Evolutionary conservation across 1,284 basidiomycete genomes (phyloP).

Genomic region (Malassezia vespertilionis): DNA sequence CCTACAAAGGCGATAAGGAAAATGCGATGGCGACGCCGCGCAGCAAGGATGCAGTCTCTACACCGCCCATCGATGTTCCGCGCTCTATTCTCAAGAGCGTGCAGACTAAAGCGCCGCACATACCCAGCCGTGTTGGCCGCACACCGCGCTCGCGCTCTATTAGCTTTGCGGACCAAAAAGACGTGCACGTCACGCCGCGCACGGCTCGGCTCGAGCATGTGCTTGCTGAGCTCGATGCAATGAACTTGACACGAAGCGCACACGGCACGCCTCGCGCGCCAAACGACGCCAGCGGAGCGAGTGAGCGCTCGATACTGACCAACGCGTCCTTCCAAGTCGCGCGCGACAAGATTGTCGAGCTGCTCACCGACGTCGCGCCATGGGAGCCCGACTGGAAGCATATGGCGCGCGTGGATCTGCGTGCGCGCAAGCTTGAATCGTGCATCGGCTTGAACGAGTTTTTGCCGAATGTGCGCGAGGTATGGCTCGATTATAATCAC

Average conservation of each 20-base stretch:
- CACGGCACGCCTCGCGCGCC: not conserved
- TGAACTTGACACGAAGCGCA: constrained; percentile 8
- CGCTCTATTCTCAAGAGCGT: constrained; percentile 20
- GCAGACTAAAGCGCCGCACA: not conserved
- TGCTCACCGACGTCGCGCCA: constrained; percentile 87
- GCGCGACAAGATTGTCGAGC: constrained; percentile 75
- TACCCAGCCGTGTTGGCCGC: not conserved
- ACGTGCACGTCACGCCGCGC: constrained; percentile 5
- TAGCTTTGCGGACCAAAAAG: constrained; percentile 21
- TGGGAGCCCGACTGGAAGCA: constrained; percentile 91
- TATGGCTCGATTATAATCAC: constrained; percentile 55
- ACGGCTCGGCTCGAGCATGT: constrained; percentile 13
- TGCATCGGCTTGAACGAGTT: constrained; percentile 88
- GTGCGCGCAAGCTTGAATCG: constrained; percentile 69
- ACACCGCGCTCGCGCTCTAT: constrained; percentile 18
- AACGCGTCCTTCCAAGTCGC: constrained; percentile 90
- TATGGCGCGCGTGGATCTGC: constrained; percentile 65
- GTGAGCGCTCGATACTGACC: constrained; percentile 68
- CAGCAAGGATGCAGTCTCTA: not conserved
- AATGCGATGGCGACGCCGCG: not conserved
- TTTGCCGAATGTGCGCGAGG: constrained; percentile 67
- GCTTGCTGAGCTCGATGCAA: constrained; percentile 13
- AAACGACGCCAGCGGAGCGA: constrained; percentile 13
- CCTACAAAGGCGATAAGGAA: constrained; percentile 3
- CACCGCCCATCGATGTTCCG: constrained; percentile 1